phyloP scores from a whole-genome alignment of 1,284 basidiomycete genomes.

The Tylopilus microsporus region DNA sequence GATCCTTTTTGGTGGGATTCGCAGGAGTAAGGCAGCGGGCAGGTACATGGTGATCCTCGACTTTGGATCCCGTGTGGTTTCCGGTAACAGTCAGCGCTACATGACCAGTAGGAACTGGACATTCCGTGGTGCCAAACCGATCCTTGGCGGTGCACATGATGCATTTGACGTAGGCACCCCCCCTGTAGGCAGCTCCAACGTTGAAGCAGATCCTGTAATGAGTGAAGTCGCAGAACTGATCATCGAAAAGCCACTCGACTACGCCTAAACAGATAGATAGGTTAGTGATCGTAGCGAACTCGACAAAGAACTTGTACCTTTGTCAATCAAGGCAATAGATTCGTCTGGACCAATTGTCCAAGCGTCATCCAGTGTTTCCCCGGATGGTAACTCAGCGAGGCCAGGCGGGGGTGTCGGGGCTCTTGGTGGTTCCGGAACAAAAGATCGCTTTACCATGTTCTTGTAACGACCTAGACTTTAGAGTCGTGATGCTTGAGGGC shows the following conservation, averaged over 20 bases:
- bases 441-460: not conserved
- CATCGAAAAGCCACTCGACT: not conserved
- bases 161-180: not conserved
- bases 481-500: too few relatives aligned
- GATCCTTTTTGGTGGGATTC: slow-evolving; percentile 2
- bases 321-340: not conserved
- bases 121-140: not conserved
- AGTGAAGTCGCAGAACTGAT: not conserved
- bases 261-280: not conserved
- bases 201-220: not conserved
- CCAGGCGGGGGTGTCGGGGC: not conserved
- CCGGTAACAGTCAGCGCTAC: not conserved
- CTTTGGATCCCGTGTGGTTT: not conserved
- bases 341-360: not conserved
- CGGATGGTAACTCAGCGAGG: too few relatives aligned
- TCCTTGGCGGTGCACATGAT: slow-evolving; percentile 3
- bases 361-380: not conserved
- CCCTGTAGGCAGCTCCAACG: not conserved
- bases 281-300: too few relatives aligned
- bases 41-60: not conserved
- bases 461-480: too few relatives aligned
- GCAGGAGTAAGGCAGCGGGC: not conserved
- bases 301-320: too few relatives aligned
- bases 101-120: not conserved
- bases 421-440: not conserved